Conservation (phyloP, 257 asterid species). For the Penstemon davidsonii region DNA sequence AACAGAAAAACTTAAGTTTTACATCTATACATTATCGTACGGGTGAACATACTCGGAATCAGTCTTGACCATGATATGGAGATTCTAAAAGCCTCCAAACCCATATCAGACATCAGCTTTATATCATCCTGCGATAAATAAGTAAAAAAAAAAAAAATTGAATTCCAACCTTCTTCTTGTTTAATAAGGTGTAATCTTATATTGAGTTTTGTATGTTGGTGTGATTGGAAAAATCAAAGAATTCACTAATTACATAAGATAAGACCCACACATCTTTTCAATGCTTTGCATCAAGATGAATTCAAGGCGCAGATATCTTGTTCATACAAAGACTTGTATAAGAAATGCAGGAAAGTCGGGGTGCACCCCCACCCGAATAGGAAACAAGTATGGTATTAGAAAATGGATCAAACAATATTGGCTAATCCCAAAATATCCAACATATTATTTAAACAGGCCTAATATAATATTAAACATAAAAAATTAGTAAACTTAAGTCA, state of each 20-base stretch:
- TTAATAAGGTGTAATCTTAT: neutral
- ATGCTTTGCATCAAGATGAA: neutral
- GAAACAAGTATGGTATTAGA: too few species aligned
- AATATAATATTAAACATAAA: too few species aligned
- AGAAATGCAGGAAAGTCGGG: too few species aligned
- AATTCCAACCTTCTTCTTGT: neutral
- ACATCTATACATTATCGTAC: conserved; percentile 1
- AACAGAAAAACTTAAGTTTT: neutral
- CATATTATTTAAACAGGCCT: too few species aligned
- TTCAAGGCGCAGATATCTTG: neutral
- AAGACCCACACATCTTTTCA: neutral
- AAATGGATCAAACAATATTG: too few species aligned
- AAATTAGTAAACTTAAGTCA: too few species aligned
- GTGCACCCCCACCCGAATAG: too few species aligned
- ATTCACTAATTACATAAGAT: neutral
- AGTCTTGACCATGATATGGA: conserved; percentile 52
- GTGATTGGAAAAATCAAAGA: neutral
- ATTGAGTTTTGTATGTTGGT: neutral
- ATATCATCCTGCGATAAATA: conserved; percentile 37
- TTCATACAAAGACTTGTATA: too few species aligned
- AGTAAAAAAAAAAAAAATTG: neutral
- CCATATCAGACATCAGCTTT: conserved; percentile 36
- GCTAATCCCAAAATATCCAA: too few species aligned
- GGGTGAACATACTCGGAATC: conserved; percentile 39
- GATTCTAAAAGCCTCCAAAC: conserved; percentile 40